Evolutionary conservation across 2,329 filamentous ascomycete genomes (phyloP).

Genomic region (Tothia fuscella): DNA sequence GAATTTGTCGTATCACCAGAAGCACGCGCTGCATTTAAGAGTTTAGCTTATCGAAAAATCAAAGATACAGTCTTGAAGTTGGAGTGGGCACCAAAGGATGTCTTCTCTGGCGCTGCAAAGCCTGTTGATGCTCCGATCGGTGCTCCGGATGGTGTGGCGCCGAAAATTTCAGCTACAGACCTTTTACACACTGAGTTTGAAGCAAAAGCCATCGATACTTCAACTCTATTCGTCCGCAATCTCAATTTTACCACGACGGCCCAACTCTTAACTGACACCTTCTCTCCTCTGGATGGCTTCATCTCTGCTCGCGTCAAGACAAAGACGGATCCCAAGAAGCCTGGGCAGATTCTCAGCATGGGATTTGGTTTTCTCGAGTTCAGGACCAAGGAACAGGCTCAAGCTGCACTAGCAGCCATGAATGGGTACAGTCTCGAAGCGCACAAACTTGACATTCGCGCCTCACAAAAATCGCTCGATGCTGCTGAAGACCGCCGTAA

Average conservation of each 20-base stretch:
- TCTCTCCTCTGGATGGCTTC: slow-evolving; percentile 76
- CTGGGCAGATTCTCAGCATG: slow-evolving; percentile 84
- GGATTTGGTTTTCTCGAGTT: slow-evolving; percentile 96
- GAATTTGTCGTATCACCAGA: slow-evolving; percentile 72
- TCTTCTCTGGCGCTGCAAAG: slow-evolving; percentile 43
- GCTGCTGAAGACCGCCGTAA: slow-evolving; percentile 76
- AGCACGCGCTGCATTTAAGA: slow-evolving; percentile 71
- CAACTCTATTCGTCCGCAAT: slow-evolving; percentile 88
- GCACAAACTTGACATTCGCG: slow-evolving; percentile 73
- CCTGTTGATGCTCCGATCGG: slow-evolving; percentile 22
- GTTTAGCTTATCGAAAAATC: slow-evolving; percentile 78
- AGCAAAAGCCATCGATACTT: slow-evolving; percentile 48
- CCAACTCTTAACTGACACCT: slow-evolving; percentile 61
- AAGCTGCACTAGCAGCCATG: slow-evolving; percentile 73
- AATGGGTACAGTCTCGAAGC: slow-evolving; percentile 78
- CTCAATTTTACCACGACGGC: slow-evolving; percentile 84
- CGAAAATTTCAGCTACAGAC: slow-evolving; percentile 58
- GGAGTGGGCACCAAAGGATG: slow-evolving; percentile 78
- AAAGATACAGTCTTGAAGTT: slow-evolving; percentile 86
- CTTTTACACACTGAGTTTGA: slow-evolving; percentile 48
- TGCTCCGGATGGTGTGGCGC: slow-evolving; percentile 23
- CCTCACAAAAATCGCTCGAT: slow-evolving; percentile 77
- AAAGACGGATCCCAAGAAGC: slow-evolving; percentile 82
- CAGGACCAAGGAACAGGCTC: slow-evolving; percentile 61
- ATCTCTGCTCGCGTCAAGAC: slow-evolving; percentile 84